Evolutionary conservation across 768 basidiomycete genomes (phyloP).

Genomic region (Tulasnella sp.): DNA sequence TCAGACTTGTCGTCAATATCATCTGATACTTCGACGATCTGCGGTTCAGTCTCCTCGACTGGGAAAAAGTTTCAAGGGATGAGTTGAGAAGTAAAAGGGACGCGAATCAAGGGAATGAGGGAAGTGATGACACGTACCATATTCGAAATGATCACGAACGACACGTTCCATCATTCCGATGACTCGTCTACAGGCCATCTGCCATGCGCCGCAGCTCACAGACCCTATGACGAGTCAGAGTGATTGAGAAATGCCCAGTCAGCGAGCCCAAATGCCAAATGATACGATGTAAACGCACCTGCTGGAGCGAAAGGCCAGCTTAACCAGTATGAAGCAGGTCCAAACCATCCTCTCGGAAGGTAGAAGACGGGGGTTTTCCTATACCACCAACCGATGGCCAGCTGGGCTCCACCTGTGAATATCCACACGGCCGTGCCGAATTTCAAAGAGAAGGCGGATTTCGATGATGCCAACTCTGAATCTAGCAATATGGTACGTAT

Average conservation of each 20-base stretch:
- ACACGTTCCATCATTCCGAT: slow-evolving; percentile 64
- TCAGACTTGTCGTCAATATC: no score
- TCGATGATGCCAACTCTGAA: slow-evolving; percentile 47
- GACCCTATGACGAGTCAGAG: slow-evolving; percentile 48
- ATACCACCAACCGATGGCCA: slow-evolving; percentile 85
- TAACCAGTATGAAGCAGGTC: slow-evolving; percentile 79
- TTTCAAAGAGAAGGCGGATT: slow-evolving; percentile 51
- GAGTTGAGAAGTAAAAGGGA: no score
- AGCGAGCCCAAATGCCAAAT: not conserved
- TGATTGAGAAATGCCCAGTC: not conserved
- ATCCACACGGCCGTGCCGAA: slow-evolving; percentile 73
- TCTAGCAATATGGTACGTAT: slow-evolving; percentile 37
- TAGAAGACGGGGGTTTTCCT: slow-evolving; percentile 86
- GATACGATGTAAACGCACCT: slow-evolving; percentile 39
- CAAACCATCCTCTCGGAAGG: slow-evolving; percentile 83
- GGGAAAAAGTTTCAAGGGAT: no score
- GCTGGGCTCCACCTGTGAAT: slow-evolving; percentile 77
- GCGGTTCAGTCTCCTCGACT: no score
- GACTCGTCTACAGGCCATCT: slow-evolving; percentile 86
- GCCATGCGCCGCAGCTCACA: slow-evolving; percentile 89
- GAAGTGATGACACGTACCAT: slow-evolving; percentile 3
- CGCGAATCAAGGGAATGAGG: no score
- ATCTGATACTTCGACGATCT: no score
- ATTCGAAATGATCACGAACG: slow-evolving; percentile 45
- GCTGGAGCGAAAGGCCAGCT: slow-evolving; percentile 83